phyloP scores from a whole-genome alignment of 352 stramenopile species.

The Phytopythium oedochilum region DNA sequence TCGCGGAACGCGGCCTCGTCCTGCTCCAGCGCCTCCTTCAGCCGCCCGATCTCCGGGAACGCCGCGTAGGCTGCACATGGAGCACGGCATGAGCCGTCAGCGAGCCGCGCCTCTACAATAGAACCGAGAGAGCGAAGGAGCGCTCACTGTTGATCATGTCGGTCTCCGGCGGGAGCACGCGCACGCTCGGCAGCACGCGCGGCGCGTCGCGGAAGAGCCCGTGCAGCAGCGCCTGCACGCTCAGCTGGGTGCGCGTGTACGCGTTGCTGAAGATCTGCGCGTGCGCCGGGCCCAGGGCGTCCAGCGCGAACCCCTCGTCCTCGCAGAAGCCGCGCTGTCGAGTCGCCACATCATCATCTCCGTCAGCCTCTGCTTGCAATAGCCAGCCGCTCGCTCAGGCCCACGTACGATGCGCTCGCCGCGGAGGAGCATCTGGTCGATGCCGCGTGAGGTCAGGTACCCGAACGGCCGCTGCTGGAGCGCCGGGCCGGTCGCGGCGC shows the following conservation, averaged over 20 bases:
- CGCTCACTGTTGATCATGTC: conserved; percentile 83
- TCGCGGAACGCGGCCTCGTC: conserved; percentile 41
- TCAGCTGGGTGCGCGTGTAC: conserved; percentile 79
- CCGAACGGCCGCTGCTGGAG: conserved; percentile 65
- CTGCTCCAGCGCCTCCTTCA: conserved; percentile 46
- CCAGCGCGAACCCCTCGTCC: conserved; percentile 36
- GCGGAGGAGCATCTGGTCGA: conserved; percentile 61
- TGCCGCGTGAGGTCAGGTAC: conserved; percentile 53
- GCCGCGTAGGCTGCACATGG: conserved; percentile 40
- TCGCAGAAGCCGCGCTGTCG: conserved; percentile 36
- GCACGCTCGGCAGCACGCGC: conserved; percentile 30
- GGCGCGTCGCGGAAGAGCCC: conserved; percentile 35
- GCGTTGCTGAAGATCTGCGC: conserved; percentile 64
- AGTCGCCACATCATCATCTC: not conserved
- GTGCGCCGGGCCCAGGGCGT: conserved; percentile 21
- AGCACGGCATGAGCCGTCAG: not conserved
- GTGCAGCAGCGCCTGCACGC: conserved; percentile 55
- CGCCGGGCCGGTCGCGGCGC: not conserved
- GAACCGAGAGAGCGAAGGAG: not conserved
- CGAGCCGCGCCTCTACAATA: too few species aligned
- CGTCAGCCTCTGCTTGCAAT: not conserved
- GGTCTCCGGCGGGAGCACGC: conserved; percentile 51
- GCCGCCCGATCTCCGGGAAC: conserved; percentile 54
- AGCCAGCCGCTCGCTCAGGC: not conserved
- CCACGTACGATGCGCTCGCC: conserved; percentile 40